Evolutionary conservation across 2,329 filamentous ascomycete genomes (phyloP), one percentile per base, ranked within the genome.

Genomic region (Apiospora koreana): DNA sequence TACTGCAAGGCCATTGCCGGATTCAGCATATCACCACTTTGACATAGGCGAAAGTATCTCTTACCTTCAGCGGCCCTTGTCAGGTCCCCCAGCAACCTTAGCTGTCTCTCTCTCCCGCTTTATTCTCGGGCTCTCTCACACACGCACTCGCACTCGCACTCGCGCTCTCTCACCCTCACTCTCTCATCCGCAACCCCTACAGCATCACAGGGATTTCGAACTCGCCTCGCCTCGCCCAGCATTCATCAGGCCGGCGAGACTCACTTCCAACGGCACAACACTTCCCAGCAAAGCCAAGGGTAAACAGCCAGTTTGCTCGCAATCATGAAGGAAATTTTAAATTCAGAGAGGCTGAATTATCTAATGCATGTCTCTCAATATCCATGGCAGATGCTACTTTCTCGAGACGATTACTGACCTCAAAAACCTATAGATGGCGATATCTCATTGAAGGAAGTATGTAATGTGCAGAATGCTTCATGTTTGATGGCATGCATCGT

Each of bases 301-400:
- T 38, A 62, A 21, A 62, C 54, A n/a, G 8, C 54, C 12, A 62
- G 54, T n/a, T 62, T 62, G 54, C 54, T 68, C 73, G 42, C 75
- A 74, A 80, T 76, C 77, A 89, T 89, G 87, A 89, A 89, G 83
- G 88, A 90, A 83, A 85, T 85, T 78, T 85, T 92, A 77, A 87
- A 90, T 85, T 90, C 88, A 75, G 86, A 91, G 81, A 86, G 88
- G 84, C 84, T 91, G 86, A 92, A 91, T 84, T 91, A 89, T 85
- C 86, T 92, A 80, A 86, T 92, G 65, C 45, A 67, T 67, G 65
- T 67, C 65, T 67, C 54, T 62, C 54, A 62, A 62, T 31, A 28
- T 62, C 54, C 54, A n/a, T 62, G 21, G 28, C 31, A 28, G 21
- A n/a, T 38, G 31, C 54, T 62, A 21, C n/a, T 62, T n/a, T 38